Base-by-base conservation (phyloP, 352 stramenopile species). In the Phytophthora litchii region DNA sequence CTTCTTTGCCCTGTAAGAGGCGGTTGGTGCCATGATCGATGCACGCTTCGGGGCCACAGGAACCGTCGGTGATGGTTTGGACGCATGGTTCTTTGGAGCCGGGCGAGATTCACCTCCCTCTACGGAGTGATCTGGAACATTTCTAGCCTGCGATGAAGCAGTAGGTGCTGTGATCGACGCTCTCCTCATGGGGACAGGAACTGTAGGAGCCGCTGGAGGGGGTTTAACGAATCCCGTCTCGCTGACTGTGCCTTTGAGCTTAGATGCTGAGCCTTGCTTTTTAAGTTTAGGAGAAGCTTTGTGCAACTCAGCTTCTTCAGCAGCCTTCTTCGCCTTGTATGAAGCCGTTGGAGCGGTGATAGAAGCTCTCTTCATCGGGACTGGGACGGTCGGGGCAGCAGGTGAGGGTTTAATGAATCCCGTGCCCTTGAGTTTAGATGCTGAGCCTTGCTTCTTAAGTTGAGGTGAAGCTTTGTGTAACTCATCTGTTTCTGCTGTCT, bases 1-100 rank as follows among this genome's bases (percentile, higher is more conserved):
- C 34, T 73, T 76, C 38, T 76, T 81, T n/a, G 69, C 60, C 43
- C 31, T 56, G 23, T 55, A 75, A 19, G 66, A 72, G 14, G 65
- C 65, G 20, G 72, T 72, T 19, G 69, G 58, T 2, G 59, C 65
- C 62, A 66, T 65, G 31, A 75, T 67, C 0, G 70, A 79, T 21
- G 66, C 51, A 58, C 69, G 44, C 27, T 76, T 82, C 5, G 61
- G 53, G 21, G 38, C 45, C 7, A 66, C 50, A 29, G 68, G 36
- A 38, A 69, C 60, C 13, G 51, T 70, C 4, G 51, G 51, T 20
- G 43, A 37, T 38, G 52, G 35, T 16, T 72, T 64, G 1, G 52
- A 42, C 10, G 38, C 13, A 3, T 55, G 50, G 20, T 41, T 54
- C 11, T 38, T 67, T 0, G 32, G n/a, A 20, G 38, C 12, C 14